Evolutionary conservation across 441 rosid species (phyloP).

Genomic region (Biscutella laevigata): DNA sequence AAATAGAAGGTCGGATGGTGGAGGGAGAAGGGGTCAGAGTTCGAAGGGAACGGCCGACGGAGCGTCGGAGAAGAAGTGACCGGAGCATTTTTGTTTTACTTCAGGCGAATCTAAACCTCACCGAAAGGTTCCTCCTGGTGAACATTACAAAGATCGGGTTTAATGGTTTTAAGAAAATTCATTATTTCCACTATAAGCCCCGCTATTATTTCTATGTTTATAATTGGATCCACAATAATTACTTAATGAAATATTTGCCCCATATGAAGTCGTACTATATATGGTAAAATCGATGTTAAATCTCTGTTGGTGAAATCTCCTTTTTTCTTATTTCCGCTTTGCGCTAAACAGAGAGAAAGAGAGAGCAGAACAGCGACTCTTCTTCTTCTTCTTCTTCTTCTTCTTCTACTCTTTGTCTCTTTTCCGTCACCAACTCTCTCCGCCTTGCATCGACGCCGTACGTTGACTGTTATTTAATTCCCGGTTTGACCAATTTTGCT

Average conservation of each 20-base stretch:
- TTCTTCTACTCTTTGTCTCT: slow-evolving; percentile 24
- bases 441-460: slow-evolving; percentile 8
- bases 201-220: neutral
- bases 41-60: slow-evolving; percentile 16
- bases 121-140: slow-evolving; percentile 3
- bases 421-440: slow-evolving; percentile 32
- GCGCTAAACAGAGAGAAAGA: too few relatives aligned
- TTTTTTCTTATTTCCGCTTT: neutral
- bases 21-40: slow-evolving; percentile 16
- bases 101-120: slow-evolving; percentile 24
- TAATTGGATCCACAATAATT: neutral
- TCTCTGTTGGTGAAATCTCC: neutral
- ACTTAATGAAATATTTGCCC: neutral
- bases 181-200: neutral
- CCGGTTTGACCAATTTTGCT: slow-evolving; percentile 17
- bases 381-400: too few relatives aligned
- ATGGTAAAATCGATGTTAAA: too few relatives aligned
- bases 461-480: slow-evolving; percentile 9
- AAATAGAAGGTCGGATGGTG: slow-evolving; percentile 16
- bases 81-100: slow-evolving; percentile 29
- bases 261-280: too few relatives aligned
- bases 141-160: slow-evolving; percentile 4
- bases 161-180: neutral
- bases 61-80: slow-evolving; percentile 30
- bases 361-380: slow-evolving; percentile 23